Evolutionary conservation across 2,329 filamentous ascomycete genomes (phyloP).

Genomic region (Cytospora chrysosperma): DNA sequence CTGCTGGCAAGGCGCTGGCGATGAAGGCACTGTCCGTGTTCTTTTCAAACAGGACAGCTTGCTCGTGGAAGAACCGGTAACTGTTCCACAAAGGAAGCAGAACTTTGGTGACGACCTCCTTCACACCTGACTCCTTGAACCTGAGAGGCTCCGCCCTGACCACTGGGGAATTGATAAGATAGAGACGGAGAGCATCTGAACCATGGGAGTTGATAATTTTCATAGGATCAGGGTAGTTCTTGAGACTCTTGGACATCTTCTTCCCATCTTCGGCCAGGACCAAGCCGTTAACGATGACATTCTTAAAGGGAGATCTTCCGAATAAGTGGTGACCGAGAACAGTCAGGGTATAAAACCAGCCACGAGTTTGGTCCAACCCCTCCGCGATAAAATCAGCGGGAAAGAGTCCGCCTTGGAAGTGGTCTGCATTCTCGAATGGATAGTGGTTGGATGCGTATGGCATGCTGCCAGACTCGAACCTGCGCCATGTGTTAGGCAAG

Average conservation of each 20-base stretch:
- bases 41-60: background rate
- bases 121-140: slow-evolving; percentile 89
- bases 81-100: slow-evolving; percentile 92
- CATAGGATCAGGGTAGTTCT: slow-evolving; percentile 89
- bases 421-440: slow-evolving; percentile 82
- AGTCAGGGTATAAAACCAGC: slow-evolving; percentile 93
- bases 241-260: slow-evolving; percentile 96
- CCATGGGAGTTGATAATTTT: slow-evolving; percentile 84
- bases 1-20: background rate
- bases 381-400: slow-evolving; percentile 94
- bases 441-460: slow-evolving; percentile 89
- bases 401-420: slow-evolving; percentile 71
- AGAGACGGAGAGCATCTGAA: slow-evolving; percentile 84
- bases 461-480: slow-evolving; percentile 94
- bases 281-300: slow-evolving; percentile 91
- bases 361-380: slow-evolving; percentile 79
- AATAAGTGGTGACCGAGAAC: slow-evolving; percentile 88
- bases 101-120: slow-evolving; percentile 91
- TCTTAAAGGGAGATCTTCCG: slow-evolving; percentile 82
- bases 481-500: background rate
- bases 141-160: slow-evolving; percentile 87
- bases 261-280: slow-evolving; percentile 92
- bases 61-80: slow-evolving; percentile 88
- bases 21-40: background rate
- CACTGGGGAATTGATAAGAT: slow-evolving; percentile 93